Conservation (phyloP, 495 filamentous ascomycete species). For the Pyrenula massariospora region DNA sequence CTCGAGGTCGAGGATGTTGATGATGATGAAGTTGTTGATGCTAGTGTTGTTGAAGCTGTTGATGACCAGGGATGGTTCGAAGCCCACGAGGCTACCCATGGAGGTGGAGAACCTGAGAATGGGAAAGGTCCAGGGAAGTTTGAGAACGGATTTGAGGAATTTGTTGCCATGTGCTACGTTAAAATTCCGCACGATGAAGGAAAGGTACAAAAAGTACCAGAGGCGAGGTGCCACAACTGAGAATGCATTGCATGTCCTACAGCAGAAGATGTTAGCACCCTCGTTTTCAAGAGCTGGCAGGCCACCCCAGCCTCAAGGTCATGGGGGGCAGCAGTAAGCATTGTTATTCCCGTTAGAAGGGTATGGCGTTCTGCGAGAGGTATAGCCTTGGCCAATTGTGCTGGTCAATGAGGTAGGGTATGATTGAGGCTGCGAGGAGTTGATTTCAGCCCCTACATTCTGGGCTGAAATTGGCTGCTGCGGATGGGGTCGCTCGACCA, state of each 20-base stretch:
- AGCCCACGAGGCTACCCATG: not conserved
- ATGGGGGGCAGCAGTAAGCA: no score
- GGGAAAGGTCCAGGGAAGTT: not conserved
- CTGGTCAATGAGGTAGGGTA: no score
- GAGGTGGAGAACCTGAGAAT: not conserved
- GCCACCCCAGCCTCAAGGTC: no score
- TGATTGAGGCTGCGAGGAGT: no score
- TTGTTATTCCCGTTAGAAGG: no score
- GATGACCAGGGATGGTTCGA: not conserved
- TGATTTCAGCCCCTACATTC: no score
- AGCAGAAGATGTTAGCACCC: not conserved
- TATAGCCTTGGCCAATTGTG: no score
- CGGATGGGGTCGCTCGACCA: no score
- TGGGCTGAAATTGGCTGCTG: no score
- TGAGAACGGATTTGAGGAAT: not conserved
- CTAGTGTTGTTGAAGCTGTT: conserved; percentile 13
- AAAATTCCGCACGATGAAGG: not conserved
- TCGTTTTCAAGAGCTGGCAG: no score
- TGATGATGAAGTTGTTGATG: conserved; percentile 25
- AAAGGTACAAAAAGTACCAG: not conserved
- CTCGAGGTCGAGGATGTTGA: conserved; percentile 15
- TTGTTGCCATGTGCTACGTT: not conserved
- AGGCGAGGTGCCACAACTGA: not conserved
- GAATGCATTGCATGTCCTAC: not conserved
- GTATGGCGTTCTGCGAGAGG: no score